Evolutionary conservation across 306 rosid genomes (phyloP).

Genomic region (Castanospermum australe): DNA sequence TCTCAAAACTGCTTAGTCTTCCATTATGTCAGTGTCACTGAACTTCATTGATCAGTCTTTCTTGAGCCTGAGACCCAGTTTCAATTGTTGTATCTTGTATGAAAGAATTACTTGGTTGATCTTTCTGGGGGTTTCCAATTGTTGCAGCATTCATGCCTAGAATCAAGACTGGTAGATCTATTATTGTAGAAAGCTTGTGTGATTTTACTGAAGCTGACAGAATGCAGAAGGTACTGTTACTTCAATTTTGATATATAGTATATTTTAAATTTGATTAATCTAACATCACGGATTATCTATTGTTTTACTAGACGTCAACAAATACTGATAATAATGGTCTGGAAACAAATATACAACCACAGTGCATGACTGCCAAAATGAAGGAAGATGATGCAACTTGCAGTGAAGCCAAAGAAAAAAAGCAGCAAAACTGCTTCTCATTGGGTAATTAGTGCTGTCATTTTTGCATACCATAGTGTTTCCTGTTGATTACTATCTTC

Average conservation of each 20-base stretch:
- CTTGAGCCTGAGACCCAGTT: not conserved
- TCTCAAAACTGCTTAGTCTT: not conserved
- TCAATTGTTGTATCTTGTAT: not conserved
- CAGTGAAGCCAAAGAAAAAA: conserved; percentile 32
- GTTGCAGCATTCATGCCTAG: conserved; percentile 88
- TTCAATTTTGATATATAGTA: not conserved
- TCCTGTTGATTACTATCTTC: not conserved
- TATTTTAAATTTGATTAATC: not conserved
- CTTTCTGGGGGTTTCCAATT: conserved; percentile 1
- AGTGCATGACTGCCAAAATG: conserved; percentile 24
- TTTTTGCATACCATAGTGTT: conserved; percentile 7
- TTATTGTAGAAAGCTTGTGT: conserved; percentile 69
- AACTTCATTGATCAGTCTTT: not conserved
- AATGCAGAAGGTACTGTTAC: conserved; percentile 53
- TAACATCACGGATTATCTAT: not conserved
- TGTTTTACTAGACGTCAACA: conserved; percentile 48
- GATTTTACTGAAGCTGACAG: conserved; percentile 76
- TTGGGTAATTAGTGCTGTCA: conserved; percentile 18
- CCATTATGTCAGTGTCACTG: not conserved
- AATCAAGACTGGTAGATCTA: conserved; percentile 80
- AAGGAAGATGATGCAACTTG: conserved; percentile 32
- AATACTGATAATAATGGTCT: conserved; percentile 29
- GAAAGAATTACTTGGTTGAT: conserved; percentile 13
- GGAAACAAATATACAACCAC: conserved; percentile 34
- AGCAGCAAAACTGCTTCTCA: not conserved